Base-by-base conservation (phyloP, 768 basidiomycete genomes). In the Mycena rebaudengoi region DNA sequence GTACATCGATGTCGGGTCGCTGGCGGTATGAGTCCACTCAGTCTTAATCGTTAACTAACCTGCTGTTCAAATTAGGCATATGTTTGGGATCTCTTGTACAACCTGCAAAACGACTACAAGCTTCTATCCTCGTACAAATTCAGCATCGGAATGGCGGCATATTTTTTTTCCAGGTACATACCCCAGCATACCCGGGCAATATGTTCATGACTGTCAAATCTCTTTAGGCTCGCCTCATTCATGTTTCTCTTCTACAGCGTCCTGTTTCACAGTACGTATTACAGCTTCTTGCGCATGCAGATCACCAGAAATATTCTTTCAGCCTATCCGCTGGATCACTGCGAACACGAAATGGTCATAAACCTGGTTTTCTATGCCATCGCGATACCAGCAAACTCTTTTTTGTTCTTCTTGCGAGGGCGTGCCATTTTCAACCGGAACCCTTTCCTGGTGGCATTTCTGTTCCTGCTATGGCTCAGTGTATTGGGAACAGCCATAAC, bases 371-470 rank as follows among this genome's bases (percentile, higher is more conserved):
- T 40, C 30, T 68, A 51, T 25, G 51, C 62, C 7, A 30, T 69
- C 7, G 60, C 65, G 8, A 43, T 69, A 30, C 32, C 73, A 6
- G 67, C 71, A 3, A 78, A 78, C 0, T 76, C 74, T 0, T 71
- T 76, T 37, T 75, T 81, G 46, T 79, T 82, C 63, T 76, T 80
- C 67, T 72, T 77, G 48, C 75, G 80, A 13, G 71, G 77, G n/a
- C 73, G 77, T 39, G 80, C 77, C 2, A 70, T 80, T 10, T 79
- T 75, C 63, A 45, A 70, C 33, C 26, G 67, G 7, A 67, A 74
- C 28, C 55, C 35, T 44, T 23, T 63, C 25, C 52, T 77, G 40
- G 32, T 70, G 13, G 35, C 60, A 28, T 16, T 67, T 29, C 75
- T 80, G 57, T 74, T 71, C 18, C 21, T 69, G 5, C 37, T 80